phyloP scores from a whole-genome alignment of 169 alveolate genomes.

The Cryptosporidium felis region DNA sequence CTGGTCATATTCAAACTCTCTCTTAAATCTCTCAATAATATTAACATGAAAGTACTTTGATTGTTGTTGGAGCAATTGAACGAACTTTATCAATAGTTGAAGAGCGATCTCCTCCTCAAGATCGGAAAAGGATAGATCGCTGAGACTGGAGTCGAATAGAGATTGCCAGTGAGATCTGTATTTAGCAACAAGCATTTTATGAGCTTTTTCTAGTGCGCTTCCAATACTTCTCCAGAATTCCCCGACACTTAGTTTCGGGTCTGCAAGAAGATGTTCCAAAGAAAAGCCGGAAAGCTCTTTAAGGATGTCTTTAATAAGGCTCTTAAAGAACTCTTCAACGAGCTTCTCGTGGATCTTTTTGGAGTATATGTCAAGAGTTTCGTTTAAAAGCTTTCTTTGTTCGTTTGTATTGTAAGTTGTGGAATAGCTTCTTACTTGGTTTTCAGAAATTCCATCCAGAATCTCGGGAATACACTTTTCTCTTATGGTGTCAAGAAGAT shows the following conservation, averaged over 20 bases:
- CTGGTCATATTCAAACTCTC: slow-evolving; percentile 47
- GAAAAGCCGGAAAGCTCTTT: slow-evolving; percentile 8
- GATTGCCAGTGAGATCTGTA: slow-evolving; percentile 16
- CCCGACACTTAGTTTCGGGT: slow-evolving; percentile 8
- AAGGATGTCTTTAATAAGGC: slow-evolving; percentile 37
- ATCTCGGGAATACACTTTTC: slow-evolving; percentile 44
- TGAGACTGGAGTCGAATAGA: neutral
- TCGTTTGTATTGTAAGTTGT: slow-evolving; percentile 34
- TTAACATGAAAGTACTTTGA: slow-evolving; percentile 50
- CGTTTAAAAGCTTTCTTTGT: slow-evolving; percentile 37
- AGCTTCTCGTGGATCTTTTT: slow-evolving; percentile 40
- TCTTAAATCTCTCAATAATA: slow-evolving; percentile 36
- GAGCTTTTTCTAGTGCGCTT: neutral
- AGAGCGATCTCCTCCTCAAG: slow-evolving; percentile 59
- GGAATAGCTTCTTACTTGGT: neutral
- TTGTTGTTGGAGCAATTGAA: slow-evolving; percentile 19
- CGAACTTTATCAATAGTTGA: slow-evolving; percentile 40
- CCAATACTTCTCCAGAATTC: slow-evolving; percentile 16
- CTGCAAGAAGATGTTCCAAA: neutral
- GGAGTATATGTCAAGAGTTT: slow-evolving; percentile 39
- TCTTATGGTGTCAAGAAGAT: neutral
- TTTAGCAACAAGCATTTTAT: slow-evolving; percentile 1
- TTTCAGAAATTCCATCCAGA: neutral
- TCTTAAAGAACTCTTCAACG: slow-evolving; percentile 45
- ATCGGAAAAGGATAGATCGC: neutral